These are phyloP conservation scores for Pichiaceae sp. DNA, from an alignment of 1,139 yeast genomes.

Conservation along the genomic window DNA sequence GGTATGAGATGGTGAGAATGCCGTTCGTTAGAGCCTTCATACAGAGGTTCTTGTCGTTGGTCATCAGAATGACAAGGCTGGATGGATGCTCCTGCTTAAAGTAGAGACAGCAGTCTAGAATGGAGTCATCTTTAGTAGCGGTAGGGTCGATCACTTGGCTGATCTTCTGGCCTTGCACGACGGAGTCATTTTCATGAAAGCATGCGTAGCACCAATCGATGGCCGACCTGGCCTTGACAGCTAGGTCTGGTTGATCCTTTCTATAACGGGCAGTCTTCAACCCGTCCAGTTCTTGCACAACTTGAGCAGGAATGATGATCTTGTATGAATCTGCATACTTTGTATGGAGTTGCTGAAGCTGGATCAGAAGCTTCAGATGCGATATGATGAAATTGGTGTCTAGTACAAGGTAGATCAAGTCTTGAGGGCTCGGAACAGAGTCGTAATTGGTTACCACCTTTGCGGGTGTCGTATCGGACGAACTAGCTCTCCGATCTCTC, in stretches of 20 bases:
- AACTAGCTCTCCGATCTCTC: too few relatives aligned
- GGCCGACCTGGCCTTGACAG: constrained; percentile 52
- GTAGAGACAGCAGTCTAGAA: constrained; percentile 75
- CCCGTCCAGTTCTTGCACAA: constrained; percentile 72
- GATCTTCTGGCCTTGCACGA: constrained; percentile 58
- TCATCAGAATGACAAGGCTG: constrained; percentile 53
- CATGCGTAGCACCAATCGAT: constrained; percentile 69
- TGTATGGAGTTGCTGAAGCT: constrained; percentile 32
- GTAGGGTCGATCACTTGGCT: constrained; percentile 39
- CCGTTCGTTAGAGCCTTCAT: constrained; percentile 64
- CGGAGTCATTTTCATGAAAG: constrained; percentile 42
- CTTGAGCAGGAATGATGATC: constrained; percentile 62
- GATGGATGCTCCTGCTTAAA: constrained; percentile 32
- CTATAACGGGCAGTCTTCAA: constrained; percentile 39
- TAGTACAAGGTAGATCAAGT: constrained; percentile 37
- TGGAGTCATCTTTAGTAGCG: constrained; percentile 66
- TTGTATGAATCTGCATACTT: constrained; percentile 32
- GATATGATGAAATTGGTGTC: constrained; percentile 76
- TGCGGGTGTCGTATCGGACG: too few relatives aligned
- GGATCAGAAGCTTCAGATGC: constrained; percentile 49
- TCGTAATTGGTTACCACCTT: too few relatives aligned
- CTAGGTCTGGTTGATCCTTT: background rate
- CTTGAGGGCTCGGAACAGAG: too few relatives aligned
- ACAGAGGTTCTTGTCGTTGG: constrained; percentile 82
- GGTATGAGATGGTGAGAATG: constrained; percentile 58